These are phyloP conservation scores for Wickerhamomyces sp. DNA, from an alignment of 1,139 yeast species.

Conservation along the genomic window DNA sequence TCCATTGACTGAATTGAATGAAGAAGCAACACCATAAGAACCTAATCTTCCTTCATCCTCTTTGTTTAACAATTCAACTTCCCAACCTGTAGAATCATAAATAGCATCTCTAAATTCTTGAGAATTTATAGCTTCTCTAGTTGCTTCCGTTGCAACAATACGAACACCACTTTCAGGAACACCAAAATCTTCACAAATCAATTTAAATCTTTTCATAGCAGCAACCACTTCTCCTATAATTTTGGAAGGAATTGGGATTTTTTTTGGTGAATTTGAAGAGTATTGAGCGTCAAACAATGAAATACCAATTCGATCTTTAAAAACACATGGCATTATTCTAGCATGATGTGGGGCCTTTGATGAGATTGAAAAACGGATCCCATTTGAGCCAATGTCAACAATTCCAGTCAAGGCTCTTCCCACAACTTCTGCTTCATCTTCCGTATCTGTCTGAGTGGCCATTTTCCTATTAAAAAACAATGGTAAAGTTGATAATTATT, in stretches of 20 bases:
- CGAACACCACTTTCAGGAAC: constrained; percentile 52
- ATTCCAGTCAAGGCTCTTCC: constrained; percentile 52
- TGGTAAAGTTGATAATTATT: too few species aligned
- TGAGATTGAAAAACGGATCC: constrained; percentile 61
- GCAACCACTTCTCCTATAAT: constrained; percentile 50
- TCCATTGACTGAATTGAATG: constrained; percentile 57
- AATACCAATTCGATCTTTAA: constrained; percentile 62
- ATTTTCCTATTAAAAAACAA: constrained; percentile 9
- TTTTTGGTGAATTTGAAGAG: constrained; percentile 32
- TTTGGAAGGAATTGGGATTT: constrained; percentile 49
- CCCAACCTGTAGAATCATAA: constrained; percentile 53
- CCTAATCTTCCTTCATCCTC: constrained; percentile 61
- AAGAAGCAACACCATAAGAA: constrained; percentile 64
- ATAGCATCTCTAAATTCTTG: constrained; percentile 49
- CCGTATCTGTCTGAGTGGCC: constrained; percentile 31
- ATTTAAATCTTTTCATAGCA: constrained; percentile 56
- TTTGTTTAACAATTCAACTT: constrained; percentile 48
- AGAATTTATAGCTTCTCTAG: constrained; percentile 58
- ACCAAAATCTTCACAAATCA: constrained; percentile 64
- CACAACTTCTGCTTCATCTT: constrained; percentile 45
- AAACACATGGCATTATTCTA: constrained; percentile 64
- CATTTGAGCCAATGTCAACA: constrained; percentile 67
- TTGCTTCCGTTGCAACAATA: constrained; percentile 65
- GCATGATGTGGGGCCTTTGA: constrained; percentile 62
- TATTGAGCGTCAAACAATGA: constrained; percentile 58